These are phyloP conservation scores for Houttuynia cordata DNA, from an alignment of 164 flowering plant genomes.

Conservation along the genomic window DNA sequence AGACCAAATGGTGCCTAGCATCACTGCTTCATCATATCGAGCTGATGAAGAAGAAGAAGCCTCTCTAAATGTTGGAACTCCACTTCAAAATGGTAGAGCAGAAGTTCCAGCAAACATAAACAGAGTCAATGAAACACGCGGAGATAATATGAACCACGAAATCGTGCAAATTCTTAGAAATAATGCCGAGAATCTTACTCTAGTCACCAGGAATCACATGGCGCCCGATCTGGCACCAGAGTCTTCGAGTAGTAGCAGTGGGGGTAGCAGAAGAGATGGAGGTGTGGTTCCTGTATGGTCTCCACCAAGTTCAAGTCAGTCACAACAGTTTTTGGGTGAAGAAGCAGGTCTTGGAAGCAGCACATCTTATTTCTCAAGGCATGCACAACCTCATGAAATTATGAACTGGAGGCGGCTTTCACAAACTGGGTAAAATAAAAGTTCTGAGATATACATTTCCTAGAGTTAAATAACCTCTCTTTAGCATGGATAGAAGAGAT, in stretches of 20 bases:
- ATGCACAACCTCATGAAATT: constrained; percentile 66
- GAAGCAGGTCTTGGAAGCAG: constrained; percentile 50
- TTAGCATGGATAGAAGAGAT: no score
- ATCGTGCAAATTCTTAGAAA: constrained; percentile 16
- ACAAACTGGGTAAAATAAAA: constrained; percentile 67
- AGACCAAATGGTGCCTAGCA: constrained; percentile 96
- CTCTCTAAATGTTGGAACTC: constrained; percentile 29
- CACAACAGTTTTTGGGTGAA: constrained; percentile 59
- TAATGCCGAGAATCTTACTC: constrained; percentile 17
- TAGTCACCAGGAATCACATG: constrained; percentile 22
- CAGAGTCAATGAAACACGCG: constrained; percentile 20
- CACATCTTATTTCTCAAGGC: constrained; percentile 72
- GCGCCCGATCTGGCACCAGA: constrained; percentile 57
- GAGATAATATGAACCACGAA: constrained; percentile 22
- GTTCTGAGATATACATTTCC: background rate
- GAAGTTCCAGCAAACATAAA: constrained; percentile 60
- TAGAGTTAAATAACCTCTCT: no score
- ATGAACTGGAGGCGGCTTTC: constrained; percentile 71
- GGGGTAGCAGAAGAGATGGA: constrained; percentile 61
- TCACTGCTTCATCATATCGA: constrained; percentile 43
- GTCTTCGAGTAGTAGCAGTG: constrained; percentile 37
- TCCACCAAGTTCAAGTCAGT: constrained; percentile 52
- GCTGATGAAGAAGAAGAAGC: constrained; percentile 8
- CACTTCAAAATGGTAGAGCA: constrained; percentile 36
- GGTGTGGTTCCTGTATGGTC: constrained; percentile 96